Evolutionary conservation across 2,329 filamentous ascomycete genomes (phyloP), one percentile per base, ranked within the genome.

Genomic region (Venturia oleaginea): DNA sequence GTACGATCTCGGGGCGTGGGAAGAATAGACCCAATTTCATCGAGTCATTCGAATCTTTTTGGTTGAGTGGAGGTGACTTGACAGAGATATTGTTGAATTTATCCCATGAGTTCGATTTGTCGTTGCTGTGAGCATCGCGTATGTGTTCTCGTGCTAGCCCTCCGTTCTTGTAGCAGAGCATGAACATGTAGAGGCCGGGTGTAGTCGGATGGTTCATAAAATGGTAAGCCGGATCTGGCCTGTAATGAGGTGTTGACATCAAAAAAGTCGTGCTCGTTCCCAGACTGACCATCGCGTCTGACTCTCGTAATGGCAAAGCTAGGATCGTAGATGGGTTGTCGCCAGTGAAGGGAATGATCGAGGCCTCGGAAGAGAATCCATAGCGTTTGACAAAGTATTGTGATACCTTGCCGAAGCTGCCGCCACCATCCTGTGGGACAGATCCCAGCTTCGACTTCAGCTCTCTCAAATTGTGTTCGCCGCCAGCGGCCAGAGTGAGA

Each of bases 131-230:
- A 0, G 84, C 82, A 72, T 99, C 91, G 64, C 94, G 89, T 67
- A 97, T 85, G 71, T 90, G 87, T 74, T 99, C 94, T 55, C 94
- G 89, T 1, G 94, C 93, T 1, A 97, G 85, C 2, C 92, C 92
- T 69, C 94, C 94, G 77, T 99, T 99, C 78, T 97, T 97, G 81
- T 97, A 99, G 82, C 94, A 99, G 42, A 99, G 86, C 94, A 99
- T 99, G 78, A 99, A 97, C 94, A 99, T 97, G 83, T 96, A 97
- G 66, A 97, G 84, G 0, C 90, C 91, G 0, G 87, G 80, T 0
- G 91, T 96, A 55, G 92, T 94, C 1, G 94, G 94, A 76, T 97
- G 92, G 79, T 97, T 96, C 84, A 97, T 95, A 81, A 97, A 96
- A 79, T 99, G 94, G 72, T 96, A 96, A 7, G 89, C 85, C 3